Percentiles rank a stretch among this genome's conserved stretches.
These are phyloP conservation scores for Hypsizygus ulmarius DNA, from an alignment of 1,284 basidiomycete species.

Conservation along the genomic window DNA sequence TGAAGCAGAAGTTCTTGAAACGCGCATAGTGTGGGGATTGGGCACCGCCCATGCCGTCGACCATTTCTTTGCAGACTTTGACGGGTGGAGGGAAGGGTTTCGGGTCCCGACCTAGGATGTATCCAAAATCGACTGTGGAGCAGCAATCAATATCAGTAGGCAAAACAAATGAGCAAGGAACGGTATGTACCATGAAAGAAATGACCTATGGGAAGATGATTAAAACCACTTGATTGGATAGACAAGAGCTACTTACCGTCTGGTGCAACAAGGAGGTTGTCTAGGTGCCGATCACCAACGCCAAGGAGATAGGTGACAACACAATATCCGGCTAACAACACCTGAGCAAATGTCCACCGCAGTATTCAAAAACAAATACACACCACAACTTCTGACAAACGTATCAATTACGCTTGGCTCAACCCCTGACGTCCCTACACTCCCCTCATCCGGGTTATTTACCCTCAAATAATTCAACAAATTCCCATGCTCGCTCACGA, in stretches of 20 bases:
- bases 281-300: conserved; percentile 96
- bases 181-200: conserved; percentile 75
- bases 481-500: conserved; percentile 91
- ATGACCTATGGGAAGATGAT: conserved; percentile 47
- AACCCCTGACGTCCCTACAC: conserved; percentile 90
- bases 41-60: conserved; percentile 98
- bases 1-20: conserved; percentile 96
- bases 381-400: conserved; percentile 95
- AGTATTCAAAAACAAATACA: conserved; percentile 32
- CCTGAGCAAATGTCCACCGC: background rate
- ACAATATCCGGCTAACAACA: conserved; percentile 85
- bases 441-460: conserved; percentile 88
- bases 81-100: conserved; percentile 98
- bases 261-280: conserved; percentile 91
- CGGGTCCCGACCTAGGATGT: conserved; percentile 96
- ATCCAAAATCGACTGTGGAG: conserved; percentile 90
- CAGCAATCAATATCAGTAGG: conserved; percentile 1
- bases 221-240: conserved; percentile 3
- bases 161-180: conserved; percentile 1
- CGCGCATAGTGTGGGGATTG: conserved; percentile 88
- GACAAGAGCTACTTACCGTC: conserved; percentile 62
- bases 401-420: conserved; percentile 93
- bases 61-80: conserved; percentile 99
- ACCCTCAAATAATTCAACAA: conserved; percentile 86
- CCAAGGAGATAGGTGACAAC: conserved; percentile 97